Percentiles rank a stretch among this genome's conserved stretches.
These are phyloP conservation scores for Monilinia aucupariae DNA, from an alignment of 2,329 filamentous ascomycete genomes.

Conservation along the genomic window DNA sequence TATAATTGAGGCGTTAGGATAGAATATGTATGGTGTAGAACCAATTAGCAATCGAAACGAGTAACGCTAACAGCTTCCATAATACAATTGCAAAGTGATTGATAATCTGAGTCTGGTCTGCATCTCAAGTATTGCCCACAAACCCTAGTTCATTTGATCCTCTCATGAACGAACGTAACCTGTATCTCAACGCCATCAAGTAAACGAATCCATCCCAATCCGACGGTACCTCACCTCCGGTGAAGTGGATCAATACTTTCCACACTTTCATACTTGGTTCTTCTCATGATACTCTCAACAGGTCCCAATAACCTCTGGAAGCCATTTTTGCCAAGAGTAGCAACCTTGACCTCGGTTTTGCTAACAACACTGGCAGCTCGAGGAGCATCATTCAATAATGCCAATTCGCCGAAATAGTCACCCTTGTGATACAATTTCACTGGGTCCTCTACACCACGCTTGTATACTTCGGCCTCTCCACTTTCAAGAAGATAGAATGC, in stretches of 20 bases:
- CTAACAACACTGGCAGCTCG: conserved; percentile 85
- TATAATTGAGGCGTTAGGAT: neutral
- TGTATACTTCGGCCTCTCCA: conserved; percentile 82
- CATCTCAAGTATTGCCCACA: conserved; percentile 31
- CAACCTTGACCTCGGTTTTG: conserved; percentile 84
- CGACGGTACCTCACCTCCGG: conserved; percentile 28
- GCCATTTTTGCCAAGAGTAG: conserved; percentile 83
- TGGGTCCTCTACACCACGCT: conserved; percentile 61
- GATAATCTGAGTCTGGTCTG: conserved; percentile 20
- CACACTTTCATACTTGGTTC: conserved; percentile 57
- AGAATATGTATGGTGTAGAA: conserved; percentile 7
- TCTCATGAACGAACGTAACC: conserved; percentile 33
- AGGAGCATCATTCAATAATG: conserved; percentile 86
- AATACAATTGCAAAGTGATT: conserved; percentile 20
- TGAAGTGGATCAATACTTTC: conserved; percentile 64
- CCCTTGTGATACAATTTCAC: conserved; percentile 84
- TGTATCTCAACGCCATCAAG: conserved; percentile 31
- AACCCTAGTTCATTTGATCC: conserved; percentile 26
- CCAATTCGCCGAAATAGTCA: conserved; percentile 95
- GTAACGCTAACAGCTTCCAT: conserved; percentile 11
- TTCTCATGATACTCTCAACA: conserved; percentile 89
- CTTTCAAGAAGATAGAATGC: conserved; percentile 87
- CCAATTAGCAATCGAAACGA: conserved; percentile 14
- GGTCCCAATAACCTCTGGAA: conserved; percentile 91
- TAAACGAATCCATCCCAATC: conserved; percentile 21